Conservation (phyloP, 371 early-diverging fungal species). For the Mortierella polycephala region DNA sequence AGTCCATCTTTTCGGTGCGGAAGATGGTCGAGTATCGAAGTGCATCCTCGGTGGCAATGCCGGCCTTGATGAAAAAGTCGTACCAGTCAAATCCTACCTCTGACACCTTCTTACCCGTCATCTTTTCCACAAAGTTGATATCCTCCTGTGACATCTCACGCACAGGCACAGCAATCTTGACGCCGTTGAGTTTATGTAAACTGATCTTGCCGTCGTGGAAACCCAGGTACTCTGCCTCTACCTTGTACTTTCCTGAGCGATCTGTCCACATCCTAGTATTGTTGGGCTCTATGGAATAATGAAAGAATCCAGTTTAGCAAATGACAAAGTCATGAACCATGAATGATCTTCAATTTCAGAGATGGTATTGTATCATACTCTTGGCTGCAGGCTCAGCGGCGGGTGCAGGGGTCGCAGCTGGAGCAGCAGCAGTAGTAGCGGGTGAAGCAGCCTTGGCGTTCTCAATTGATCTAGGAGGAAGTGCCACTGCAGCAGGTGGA, state of each 20-base stretch:
- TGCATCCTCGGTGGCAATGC: constrained; percentile 78
- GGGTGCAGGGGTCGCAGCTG: not conserved
- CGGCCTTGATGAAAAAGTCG: constrained; percentile 85
- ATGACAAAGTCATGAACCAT: too few species aligned
- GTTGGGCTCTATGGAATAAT: constrained; percentile 57
- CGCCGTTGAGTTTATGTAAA: constrained; percentile 93
- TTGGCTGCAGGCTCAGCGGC: constrained; percentile 14
- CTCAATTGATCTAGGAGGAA: constrained; percentile 12
- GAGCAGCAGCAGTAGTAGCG: constrained; percentile 8
- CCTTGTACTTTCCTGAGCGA: constrained; percentile 89
- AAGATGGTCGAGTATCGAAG: constrained; percentile 83
- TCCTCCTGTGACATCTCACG: constrained; percentile 88
- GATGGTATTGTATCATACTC: constrained; percentile 9
- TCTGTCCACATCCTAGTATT: constrained; percentile 94
- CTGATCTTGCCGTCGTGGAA: constrained; percentile 85
- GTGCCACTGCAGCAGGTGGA: constrained; percentile 8
- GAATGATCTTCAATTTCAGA: too few species aligned
- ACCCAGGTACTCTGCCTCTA: constrained; percentile 88
- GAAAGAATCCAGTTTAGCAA: not conserved
- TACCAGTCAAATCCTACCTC: constrained; percentile 88
- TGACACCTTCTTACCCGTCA: constrained; percentile 62
- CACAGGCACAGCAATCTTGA: constrained; percentile 92
- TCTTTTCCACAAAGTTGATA: constrained; percentile 71
- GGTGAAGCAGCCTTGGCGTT: constrained; percentile 6
- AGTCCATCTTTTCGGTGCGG: constrained; percentile 86